Conservation (phyloP, 2,329 filamentous ascomycete species). For the Fusarium papillatum region DNA sequence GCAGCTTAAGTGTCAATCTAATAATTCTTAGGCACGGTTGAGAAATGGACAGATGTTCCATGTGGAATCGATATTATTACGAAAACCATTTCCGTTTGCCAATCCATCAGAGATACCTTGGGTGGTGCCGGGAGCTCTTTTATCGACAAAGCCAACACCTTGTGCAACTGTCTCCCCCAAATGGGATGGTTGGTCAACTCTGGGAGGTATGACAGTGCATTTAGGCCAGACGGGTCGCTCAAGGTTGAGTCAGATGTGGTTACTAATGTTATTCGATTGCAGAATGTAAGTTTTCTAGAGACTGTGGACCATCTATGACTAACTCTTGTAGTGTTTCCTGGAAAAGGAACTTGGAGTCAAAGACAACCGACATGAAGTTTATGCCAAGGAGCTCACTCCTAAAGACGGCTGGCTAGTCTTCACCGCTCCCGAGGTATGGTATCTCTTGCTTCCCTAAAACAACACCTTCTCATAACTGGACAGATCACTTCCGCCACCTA, state of each 20-base stretch:
- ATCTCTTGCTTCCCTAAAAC: not conserved
- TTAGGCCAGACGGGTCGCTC: not conserved
- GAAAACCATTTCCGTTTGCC: not conserved
- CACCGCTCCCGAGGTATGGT: conserved; percentile 1
- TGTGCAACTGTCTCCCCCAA: conserved; percentile 4
- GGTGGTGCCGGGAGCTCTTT: not conserved
- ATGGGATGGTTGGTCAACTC: not conserved
- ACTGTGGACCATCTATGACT: not conserved
- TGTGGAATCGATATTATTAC: conserved; percentile 8
- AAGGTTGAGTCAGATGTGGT: not conserved
- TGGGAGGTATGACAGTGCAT: not conserved
- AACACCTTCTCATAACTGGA: not conserved
- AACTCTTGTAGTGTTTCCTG: conserved; percentile 1
- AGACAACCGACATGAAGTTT: not conserved
- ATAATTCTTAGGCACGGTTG: not conserved
- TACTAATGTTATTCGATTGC: conserved; percentile 5
- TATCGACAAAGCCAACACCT: not conserved
- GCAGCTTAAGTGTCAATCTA: not conserved
- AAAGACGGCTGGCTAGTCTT: conserved; percentile 4
- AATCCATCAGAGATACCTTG: conserved; percentile 3
- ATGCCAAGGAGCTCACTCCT: conserved; percentile 4
- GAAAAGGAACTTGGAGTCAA: conserved; percentile 1
- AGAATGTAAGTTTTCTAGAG: conserved; percentile 1
- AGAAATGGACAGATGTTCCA: not conserved
- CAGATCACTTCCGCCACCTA: conserved; percentile 7